Conservation (phyloP, 2,329 filamentous ascomycete species). For the Zopfia rhizophila region DNA sequence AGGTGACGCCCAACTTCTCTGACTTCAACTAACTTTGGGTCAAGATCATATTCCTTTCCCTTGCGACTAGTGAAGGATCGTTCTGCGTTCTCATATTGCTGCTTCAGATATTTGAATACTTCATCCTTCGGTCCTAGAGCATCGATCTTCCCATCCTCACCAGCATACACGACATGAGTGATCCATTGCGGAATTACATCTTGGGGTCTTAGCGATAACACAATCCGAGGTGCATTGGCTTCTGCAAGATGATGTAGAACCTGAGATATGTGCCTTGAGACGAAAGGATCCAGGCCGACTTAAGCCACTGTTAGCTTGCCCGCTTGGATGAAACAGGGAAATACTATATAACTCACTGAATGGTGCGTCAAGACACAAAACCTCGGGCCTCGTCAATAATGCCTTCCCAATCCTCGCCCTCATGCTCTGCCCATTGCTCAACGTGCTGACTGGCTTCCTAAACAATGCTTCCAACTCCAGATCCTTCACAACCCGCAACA, state of each 20-base stretch:
- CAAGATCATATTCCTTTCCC: conserved; percentile 18
- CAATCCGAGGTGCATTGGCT: conserved; percentile 73
- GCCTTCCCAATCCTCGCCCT: conserved; percentile 89
- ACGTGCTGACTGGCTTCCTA: conserved; percentile 83
- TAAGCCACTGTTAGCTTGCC: conserved; percentile 2
- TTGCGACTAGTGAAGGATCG: conserved; percentile 39
- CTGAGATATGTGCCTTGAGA: conserved; percentile 75
- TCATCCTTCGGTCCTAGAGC: conserved; percentile 72
- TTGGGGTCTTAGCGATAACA: conserved; percentile 84
- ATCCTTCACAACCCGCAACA: conserved; percentile 74
- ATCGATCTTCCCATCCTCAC: conserved; percentile 72
- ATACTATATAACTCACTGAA: conserved; percentile 68
- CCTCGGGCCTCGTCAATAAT: conserved; percentile 79
- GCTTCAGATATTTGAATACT: conserved; percentile 63
- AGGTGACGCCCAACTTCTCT: conserved; percentile 42
- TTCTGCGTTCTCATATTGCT: conserved; percentile 38
- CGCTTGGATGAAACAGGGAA: not conserved
- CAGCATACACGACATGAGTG: conserved; percentile 80
- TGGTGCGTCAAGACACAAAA: conserved; percentile 89
- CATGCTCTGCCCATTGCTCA: conserved; percentile 93
- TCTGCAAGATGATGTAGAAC: conserved; percentile 76
- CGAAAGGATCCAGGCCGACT: conserved; percentile 91
- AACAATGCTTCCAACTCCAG: conserved; percentile 75
- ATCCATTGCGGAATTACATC: conserved; percentile 92
- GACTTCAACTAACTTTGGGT: conserved; percentile 34